Conservation (phyloP, 768 basidiomycete species). For the Panus rudis region DNA sequence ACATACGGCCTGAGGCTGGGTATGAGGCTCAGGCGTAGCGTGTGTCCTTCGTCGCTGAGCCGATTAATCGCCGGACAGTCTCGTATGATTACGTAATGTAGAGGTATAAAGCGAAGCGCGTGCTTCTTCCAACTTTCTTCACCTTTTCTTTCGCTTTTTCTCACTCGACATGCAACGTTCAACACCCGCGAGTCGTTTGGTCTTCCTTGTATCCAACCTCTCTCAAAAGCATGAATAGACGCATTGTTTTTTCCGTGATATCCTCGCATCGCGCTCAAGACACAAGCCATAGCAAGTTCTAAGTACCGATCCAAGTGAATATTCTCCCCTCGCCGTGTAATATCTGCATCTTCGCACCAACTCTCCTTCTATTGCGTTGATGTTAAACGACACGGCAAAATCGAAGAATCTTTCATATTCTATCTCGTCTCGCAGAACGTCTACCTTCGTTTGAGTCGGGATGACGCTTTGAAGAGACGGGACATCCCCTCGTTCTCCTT, state of each 20-base stretch:
- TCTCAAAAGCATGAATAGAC: neutral
- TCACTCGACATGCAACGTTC: neutral
- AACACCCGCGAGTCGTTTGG: neutral
- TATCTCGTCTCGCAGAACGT: slow-evolving; percentile 45
- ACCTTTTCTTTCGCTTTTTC: neutral
- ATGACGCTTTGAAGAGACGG: slow-evolving; percentile 41
- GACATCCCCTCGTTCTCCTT: slow-evolving; percentile 4
- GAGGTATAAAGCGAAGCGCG: no score
- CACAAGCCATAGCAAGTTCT: no score
- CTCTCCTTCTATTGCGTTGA: slow-evolving; percentile 36
- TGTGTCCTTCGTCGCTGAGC: neutral
- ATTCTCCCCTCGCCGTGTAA: slow-evolving; percentile 47
- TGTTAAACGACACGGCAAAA: slow-evolving; percentile 72
- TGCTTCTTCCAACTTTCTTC: no score
- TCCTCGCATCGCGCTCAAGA: no score
- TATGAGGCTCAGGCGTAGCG: neutral
- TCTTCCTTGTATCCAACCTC: no score
- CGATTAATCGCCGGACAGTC: neutral
- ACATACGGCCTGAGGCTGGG: neutral
- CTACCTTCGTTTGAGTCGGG: slow-evolving; percentile 34
- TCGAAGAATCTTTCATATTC: slow-evolving; percentile 22
- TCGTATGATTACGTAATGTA: neutral
- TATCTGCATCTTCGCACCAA: slow-evolving; percentile 55
- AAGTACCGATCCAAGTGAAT: no score
- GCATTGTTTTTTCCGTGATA: neutral